phyloP scores from a whole-genome alignment of 352 stramenopile species.

The Peronospora tabacina region DNA sequence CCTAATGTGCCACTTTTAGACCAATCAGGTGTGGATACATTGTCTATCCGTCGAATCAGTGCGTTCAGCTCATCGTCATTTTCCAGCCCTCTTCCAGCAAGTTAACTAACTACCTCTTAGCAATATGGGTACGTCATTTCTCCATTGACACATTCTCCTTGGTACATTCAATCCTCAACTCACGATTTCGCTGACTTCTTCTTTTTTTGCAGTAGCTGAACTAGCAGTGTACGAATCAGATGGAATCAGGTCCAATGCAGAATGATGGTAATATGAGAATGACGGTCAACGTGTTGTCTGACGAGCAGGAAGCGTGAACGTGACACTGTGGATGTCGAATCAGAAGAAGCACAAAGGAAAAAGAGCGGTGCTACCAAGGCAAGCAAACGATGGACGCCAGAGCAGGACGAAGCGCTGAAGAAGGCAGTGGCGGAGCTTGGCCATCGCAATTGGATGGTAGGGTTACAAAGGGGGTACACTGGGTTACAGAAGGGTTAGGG shows the following conservation, averaged over 20 bases:
- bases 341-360: conserved; percentile 46
- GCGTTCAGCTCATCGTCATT: not conserved
- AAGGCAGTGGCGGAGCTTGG: conserved; percentile 68
- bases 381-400: conserved; percentile 71
- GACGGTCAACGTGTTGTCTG: not conserved
- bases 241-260: not conserved
- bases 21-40: conserved; percentile 24
- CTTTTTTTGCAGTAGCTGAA: conserved; percentile 15
- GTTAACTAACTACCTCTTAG: not conserved
- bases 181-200: not conserved
- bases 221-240: conserved; percentile 15
- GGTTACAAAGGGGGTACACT: not conserved
- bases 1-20: conserved; percentile 3
- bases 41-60: conserved; percentile 21
- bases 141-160: not conserved
- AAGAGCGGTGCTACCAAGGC: conserved; percentile 24
- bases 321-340: conserved; percentile 16
- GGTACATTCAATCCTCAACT: not conserved
- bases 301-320: conserved; percentile 29
- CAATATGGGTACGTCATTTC: conserved; percentile 18
- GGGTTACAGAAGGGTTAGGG: not conserved
- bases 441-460: conserved; percentile 86
- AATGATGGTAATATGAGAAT: conserved; percentile 9
- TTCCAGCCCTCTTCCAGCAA: not conserved
- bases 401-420: conserved; percentile 82